These are phyloP conservation scores for Diaporthe helianthi DNA, from an alignment of 2,329 filamentous ascomycete species.

Conservation along the genomic window DNA sequence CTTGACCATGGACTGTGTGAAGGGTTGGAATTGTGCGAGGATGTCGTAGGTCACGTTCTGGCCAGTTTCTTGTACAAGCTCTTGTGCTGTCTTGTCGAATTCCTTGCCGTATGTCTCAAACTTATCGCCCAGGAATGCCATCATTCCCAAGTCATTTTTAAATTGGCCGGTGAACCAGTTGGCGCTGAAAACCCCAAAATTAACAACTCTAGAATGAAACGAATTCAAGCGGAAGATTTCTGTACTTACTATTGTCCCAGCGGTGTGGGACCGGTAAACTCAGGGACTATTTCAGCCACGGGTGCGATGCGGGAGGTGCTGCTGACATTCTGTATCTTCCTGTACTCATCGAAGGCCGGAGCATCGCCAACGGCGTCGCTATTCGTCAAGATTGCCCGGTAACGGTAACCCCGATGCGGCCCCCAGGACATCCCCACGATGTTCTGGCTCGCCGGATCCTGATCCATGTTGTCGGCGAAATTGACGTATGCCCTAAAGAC, in stretches of 20 bases:
- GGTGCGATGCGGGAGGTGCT: slow-evolving; percentile 8
- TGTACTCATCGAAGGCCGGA: slow-evolving; percentile 15
- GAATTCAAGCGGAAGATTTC: background rate
- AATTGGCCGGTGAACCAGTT: slow-evolving; percentile 9
- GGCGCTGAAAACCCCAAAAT: background rate
- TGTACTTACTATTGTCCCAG: slow-evolving; percentile 13
- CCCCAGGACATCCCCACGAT: slow-evolving; percentile 4
- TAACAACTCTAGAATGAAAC: too few species aligned
- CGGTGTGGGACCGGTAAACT: slow-evolving; percentile 19
- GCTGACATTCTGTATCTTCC: background rate
- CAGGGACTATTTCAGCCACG: slow-evolving; percentile 6
- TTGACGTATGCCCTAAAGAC: slow-evolving; percentile 3
- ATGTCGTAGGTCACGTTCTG: slow-evolving; percentile 11
- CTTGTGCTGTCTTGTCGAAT: slow-evolving; percentile 3
- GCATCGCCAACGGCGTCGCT: slow-evolving; percentile 2
- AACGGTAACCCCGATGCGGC: background rate
- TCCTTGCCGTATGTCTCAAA: background rate
- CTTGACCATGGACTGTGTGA: slow-evolving; percentile 13
- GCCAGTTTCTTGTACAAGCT: background rate
- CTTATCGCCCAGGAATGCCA: background rate
- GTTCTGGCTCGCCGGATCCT: slow-evolving; percentile 4
- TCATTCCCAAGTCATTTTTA: background rate
- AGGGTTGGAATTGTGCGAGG: slow-evolving; percentile 1
- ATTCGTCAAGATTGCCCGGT: slow-evolving; percentile 4
- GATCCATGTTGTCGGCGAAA: background rate